Evolutionary conservation across 2,329 filamentous ascomycete species (phyloP).

Genomic region (Intubia oerlemansii): DNA sequence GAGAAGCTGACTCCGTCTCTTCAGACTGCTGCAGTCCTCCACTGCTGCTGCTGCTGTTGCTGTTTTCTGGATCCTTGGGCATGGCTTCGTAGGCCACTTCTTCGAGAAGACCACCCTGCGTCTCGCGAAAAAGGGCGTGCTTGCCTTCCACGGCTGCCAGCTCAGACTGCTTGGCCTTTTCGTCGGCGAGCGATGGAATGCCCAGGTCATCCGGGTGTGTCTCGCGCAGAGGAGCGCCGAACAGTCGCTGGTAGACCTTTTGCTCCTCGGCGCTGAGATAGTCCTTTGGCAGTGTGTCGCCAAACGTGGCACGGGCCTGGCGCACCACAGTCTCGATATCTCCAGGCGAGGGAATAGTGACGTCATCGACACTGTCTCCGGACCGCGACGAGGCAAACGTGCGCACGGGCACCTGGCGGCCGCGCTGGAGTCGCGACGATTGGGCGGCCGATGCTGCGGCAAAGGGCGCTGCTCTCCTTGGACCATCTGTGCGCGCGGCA

Average conservation of each 20-base stretch:
- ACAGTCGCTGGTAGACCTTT: constrained; percentile 56
- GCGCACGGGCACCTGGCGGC: not conserved
- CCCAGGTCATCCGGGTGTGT: constrained; percentile 38
- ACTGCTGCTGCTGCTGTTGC: too few species aligned
- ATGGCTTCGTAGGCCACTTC: constrained; percentile 28
- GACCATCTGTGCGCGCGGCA: too few species aligned
- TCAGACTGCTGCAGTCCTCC: too few species aligned
- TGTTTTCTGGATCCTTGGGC: constrained; percentile 11
- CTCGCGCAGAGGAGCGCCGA: constrained; percentile 50
- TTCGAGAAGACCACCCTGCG: constrained; percentile 34
- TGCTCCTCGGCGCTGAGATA: constrained; percentile 52
- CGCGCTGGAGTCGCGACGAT: too few species aligned
- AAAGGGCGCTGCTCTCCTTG: too few species aligned
- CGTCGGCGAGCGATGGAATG: constrained; percentile 15
- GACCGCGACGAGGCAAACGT: not conserved
- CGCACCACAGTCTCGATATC: constrained; percentile 47
- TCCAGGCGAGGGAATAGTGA: too few species aligned
- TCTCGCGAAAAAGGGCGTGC: constrained; percentile 29
- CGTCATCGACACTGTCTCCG: too few species aligned
- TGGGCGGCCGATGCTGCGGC: too few species aligned
- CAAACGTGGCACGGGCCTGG: constrained; percentile 51
- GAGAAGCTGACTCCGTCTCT: too few species aligned
- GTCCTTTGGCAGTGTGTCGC: constrained; percentile 52
- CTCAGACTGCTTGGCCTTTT: constrained; percentile 7
- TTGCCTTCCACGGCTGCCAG: constrained; percentile 5